These are phyloP conservation scores for Arabidopsis suecica DNA, from an alignment of 345 rosid genomes.

Conservation along the genomic window DNA sequence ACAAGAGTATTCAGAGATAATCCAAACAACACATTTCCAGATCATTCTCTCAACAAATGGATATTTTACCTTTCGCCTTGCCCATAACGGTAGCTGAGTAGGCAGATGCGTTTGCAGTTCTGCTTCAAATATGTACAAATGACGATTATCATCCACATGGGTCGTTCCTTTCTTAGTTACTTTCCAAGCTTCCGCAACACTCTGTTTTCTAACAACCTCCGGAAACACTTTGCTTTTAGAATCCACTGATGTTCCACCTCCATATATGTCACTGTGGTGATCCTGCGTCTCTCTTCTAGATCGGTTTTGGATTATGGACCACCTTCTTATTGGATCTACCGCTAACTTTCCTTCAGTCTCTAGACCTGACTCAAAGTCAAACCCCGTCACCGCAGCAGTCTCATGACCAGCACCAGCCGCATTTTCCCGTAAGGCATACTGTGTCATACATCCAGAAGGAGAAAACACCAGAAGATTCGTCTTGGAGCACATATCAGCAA, in stretches of 20 bases:
- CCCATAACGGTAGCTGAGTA: conserved; percentile 67
- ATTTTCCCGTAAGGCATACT: conserved; percentile 58
- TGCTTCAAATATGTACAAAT: conserved; percentile 81
- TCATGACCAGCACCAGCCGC: conserved; percentile 48
- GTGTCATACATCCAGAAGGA: conserved; percentile 83
- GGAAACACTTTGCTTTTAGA: conserved; percentile 72
- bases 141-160: conserved; percentile 61
- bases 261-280: conserved; percentile 72
- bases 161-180: conserved; percentile 42
- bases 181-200: conserved; percentile 45
- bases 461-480: conserved; percentile 79
- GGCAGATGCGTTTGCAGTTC: conserved; percentile 75
- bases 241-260: conserved; percentile 70
- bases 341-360: conserved; percentile 73
- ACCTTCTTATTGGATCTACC: conserved; percentile 79
- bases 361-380: conserved; percentile 53
- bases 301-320: conserved; percentile 84
- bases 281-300: conserved; percentile 74
- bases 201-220: conserved; percentile 58
- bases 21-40: conserved; percentile 8
- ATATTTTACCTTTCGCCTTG: conserved; percentile 65
- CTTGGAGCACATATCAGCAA: conserved; percentile 46
- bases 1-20: conserved; percentile 28
- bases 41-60: conserved; percentile 14
- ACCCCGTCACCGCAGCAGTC: conserved; percentile 40